Percentiles rank a stretch among this genome's conserved stretches.
Evolutionary conservation across 192 early-diverging fungal genomes (phyloP).

Genomic region (Glomus cerebriforme): DNA sequence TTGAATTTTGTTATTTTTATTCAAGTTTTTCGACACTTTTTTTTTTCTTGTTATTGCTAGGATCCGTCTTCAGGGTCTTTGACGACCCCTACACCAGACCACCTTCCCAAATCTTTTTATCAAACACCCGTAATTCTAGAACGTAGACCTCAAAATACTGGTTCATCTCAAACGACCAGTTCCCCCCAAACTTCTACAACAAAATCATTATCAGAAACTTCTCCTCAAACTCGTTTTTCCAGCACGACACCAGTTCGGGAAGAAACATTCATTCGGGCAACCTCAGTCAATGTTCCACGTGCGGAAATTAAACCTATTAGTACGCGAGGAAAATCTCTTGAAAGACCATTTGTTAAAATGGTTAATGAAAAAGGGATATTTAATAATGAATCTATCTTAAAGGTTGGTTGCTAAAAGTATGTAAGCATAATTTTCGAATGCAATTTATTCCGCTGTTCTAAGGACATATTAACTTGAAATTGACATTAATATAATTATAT

Average conservation of each 20-base stretch:
- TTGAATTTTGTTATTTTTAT: background rate
- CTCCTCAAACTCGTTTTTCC: background rate
- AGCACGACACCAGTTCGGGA: background rate
- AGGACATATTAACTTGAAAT: background rate
- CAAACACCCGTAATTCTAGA: conserved; percentile 30
- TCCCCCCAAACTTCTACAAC: background rate
- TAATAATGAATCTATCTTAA: conserved; percentile 25
- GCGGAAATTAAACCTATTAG: background rate
- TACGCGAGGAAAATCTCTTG: conserved; percentile 2
- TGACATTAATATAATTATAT: background rate
- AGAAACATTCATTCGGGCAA: background rate
- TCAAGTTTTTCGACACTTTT: background rate
- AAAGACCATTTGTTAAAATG: conserved; percentile 28
- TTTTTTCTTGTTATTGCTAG: background rate
- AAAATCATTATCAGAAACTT: background rate
- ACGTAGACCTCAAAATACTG: conserved; percentile 5
- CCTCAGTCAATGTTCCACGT: background rate
- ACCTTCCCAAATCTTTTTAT: conserved; percentile 28
- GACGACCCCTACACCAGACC: conserved; percentile 28
- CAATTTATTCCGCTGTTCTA: background rate
- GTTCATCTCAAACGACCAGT: background rate
- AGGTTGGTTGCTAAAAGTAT: conserved; percentile 12
- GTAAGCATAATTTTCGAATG: background rate
- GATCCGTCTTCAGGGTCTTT: conserved; percentile 10
- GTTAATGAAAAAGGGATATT: conserved; percentile 27